These are phyloP conservation scores for Nicotiana benthamiana DNA, from an alignment of 257 asterid genomes.

Conservation along the genomic window DNA sequence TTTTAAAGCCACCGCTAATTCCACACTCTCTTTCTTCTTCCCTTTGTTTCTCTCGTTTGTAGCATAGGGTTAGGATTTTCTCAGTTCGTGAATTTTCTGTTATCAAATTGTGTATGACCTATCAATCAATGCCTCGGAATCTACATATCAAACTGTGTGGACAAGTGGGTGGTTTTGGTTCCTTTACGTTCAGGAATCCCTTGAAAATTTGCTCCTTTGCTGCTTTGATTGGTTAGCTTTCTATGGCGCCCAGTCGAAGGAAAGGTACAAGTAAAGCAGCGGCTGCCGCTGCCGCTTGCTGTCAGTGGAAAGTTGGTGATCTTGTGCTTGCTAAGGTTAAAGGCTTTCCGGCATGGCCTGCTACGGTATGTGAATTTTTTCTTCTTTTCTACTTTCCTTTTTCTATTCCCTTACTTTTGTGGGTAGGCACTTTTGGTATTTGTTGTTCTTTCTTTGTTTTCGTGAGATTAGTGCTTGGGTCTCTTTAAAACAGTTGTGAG, in stretches of 20 bases:
- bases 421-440: not conserved
- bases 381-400: not conserved
- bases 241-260: slow-evolving; percentile 78
- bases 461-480: not conserved
- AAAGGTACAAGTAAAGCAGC: slow-evolving; percentile 58
- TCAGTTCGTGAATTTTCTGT: not conserved
- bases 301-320: slow-evolving; percentile 82
- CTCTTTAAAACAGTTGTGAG: not conserved
- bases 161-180: slow-evolving; percentile 27
- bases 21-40: not conserved
- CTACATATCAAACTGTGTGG: slow-evolving; percentile 5
- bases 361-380: slow-evolving; percentile 39
- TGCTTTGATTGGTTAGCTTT: slow-evolving; percentile 12
- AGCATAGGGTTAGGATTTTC: slow-evolving; percentile 26
- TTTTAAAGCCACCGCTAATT: slow-evolving; percentile 15
- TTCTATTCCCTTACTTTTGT: not conserved
- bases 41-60: not conserved
- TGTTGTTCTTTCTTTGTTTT: not conserved
- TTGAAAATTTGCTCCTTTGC: slow-evolving; percentile 2
- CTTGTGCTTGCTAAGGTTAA: slow-evolving; percentile 94
- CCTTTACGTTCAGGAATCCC: not conserved
- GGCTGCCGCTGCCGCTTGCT: slow-evolving; percentile 59
- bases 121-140: slow-evolving; percentile 44
- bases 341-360: slow-evolving; percentile 96
- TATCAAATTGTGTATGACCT: slow-evolving; percentile 1